These are phyloP conservation scores for Dioscorea zingiberensis DNA, from an alignment of 106 monocot species.

Conservation along the genomic window DNA sequence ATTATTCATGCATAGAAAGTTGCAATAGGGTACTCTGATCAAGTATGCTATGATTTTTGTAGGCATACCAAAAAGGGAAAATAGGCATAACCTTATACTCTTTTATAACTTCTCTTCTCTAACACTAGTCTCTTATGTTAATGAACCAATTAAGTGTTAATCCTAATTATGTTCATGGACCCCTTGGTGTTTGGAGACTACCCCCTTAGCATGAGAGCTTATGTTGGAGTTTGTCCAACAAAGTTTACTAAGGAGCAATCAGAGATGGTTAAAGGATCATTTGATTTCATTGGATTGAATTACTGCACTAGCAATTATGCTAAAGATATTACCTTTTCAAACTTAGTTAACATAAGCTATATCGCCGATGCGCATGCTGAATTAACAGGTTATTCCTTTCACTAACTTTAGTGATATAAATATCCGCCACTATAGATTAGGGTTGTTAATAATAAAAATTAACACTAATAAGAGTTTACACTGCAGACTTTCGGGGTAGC, in stretches of 20 bases:
- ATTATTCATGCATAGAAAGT: too few species aligned
- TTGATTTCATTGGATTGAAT: conserved; percentile 40
- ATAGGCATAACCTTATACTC: conserved; percentile 32
- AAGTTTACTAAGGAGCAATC: conserved; percentile 23
- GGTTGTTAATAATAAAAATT: too few species aligned
- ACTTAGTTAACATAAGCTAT: conserved; percentile 6
- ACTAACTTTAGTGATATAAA: too few species aligned
- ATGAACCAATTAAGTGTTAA: not conserved
- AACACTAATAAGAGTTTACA: too few species aligned
- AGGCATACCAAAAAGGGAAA: conserved; percentile 30
- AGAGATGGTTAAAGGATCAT: conserved; percentile 24
- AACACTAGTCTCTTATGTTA: too few species aligned
- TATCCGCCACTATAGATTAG: too few species aligned
- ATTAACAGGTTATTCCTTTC: conserved; percentile 18
- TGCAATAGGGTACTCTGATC: too few species aligned
- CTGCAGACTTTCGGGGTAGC: too few species aligned
- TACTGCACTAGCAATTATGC: conserved; percentile 28
- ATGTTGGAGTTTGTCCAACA: conserved; percentile 24
- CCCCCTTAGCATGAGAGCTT: conserved; percentile 24
- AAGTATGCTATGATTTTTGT: not conserved
- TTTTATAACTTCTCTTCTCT: too few species aligned
- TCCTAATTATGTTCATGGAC: conserved; percentile 45
- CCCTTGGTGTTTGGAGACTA: conserved; percentile 38
- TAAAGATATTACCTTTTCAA: not conserved
- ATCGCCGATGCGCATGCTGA: conserved; percentile 2